These are phyloP conservation scores for Viridothelium virens DNA, from an alignment of 495 filamentous ascomycete genomes.

Conservation along the genomic window DNA sequence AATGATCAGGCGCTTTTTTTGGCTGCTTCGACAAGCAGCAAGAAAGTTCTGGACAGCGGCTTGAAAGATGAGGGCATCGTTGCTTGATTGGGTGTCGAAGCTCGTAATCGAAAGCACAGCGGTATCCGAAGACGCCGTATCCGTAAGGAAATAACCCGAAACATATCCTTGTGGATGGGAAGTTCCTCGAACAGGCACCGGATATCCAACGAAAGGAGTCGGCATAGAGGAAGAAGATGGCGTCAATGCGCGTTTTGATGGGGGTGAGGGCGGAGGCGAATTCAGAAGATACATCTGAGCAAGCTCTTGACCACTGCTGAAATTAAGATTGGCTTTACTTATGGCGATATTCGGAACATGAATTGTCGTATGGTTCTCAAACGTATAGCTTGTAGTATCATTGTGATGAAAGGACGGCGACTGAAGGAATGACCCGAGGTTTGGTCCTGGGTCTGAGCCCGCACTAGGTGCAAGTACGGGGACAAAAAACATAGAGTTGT, in stretches of 20 bases:
- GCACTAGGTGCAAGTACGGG: background rate
- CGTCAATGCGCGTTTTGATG: background rate
- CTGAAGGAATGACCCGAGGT: background rate
- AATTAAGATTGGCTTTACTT: background rate
- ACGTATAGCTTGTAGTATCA: constrained; percentile 15
- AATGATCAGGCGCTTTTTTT: constrained; percentile 41
- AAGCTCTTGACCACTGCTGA: background rate
- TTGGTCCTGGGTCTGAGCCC: constrained; percentile 7
- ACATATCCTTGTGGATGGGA: background rate
- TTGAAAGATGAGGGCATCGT: constrained; percentile 33
- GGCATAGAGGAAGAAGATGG: no score
- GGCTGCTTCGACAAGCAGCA: constrained; percentile 21
- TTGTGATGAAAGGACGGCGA: background rate
- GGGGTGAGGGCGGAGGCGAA: background rate
- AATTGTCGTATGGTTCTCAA: constrained; percentile 15
- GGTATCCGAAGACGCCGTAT: background rate
- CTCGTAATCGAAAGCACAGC: constrained; percentile 47
- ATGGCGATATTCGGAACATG: background rate
- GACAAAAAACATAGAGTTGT: constrained; percentile 24
- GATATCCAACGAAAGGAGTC: background rate
- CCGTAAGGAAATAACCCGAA: constrained; percentile 17
- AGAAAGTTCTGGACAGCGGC: constrained; percentile 39
- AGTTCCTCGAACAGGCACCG: background rate
- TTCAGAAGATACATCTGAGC: background rate
- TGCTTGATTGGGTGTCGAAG: constrained; percentile 34